Conservation (phyloP, 2,329 filamentous ascomycete species). For the Fusarium oligoseptatum region DNA sequence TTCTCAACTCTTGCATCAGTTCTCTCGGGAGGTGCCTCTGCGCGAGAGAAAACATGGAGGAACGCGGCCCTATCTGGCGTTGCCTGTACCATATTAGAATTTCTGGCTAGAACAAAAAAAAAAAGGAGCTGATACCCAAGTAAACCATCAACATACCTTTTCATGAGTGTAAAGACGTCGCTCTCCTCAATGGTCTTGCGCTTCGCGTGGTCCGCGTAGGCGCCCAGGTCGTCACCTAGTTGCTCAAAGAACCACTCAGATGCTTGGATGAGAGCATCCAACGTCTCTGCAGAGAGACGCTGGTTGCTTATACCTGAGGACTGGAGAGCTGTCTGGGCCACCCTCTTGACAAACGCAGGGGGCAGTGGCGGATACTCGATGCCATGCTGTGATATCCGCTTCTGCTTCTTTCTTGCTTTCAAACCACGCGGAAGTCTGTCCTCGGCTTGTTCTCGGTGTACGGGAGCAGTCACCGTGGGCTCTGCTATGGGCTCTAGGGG, state of each 20-base stretch:
- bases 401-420: slow-evolving; percentile 52
- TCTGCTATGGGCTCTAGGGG: slow-evolving; percentile 24
- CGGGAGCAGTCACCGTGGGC: slow-evolving; percentile 12
- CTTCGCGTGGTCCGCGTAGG: slow-evolving; percentile 84
- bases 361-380: slow-evolving; percentile 83
- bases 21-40: slow-evolving; percentile 86
- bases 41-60: slow-evolving; percentile 88
- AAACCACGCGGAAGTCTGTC: slow-evolving; percentile 30
- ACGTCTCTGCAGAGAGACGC: slow-evolving; percentile 79
- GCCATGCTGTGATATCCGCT: slow-evolving; percentile 75
- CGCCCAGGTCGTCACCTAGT: slow-evolving; percentile 81
- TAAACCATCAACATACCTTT: slow-evolving; percentile 70
- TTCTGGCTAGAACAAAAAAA: slow-evolving; percentile 38
- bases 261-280: slow-evolving; percentile 81
- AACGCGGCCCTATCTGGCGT: slow-evolving; percentile 77
- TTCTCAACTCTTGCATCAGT: slow-evolving; percentile 83
- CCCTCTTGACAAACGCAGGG: slow-evolving; percentile 77
- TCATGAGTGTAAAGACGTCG: slow-evolving; percentile 86
- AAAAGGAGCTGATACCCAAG: slow-evolving; percentile 40
- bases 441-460: slow-evolving; percentile 19
- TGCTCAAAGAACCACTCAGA: slow-evolving; percentile 96
- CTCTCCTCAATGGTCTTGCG: slow-evolving; percentile 88
- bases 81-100: slow-evolving; percentile 70
- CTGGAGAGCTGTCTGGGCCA: slow-evolving; percentile 79
- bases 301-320: slow-evolving; percentile 74